Conservation (phyloP, 495 filamentous ascomycete species). For the Umbilicaria muhlenbergii region DNA sequence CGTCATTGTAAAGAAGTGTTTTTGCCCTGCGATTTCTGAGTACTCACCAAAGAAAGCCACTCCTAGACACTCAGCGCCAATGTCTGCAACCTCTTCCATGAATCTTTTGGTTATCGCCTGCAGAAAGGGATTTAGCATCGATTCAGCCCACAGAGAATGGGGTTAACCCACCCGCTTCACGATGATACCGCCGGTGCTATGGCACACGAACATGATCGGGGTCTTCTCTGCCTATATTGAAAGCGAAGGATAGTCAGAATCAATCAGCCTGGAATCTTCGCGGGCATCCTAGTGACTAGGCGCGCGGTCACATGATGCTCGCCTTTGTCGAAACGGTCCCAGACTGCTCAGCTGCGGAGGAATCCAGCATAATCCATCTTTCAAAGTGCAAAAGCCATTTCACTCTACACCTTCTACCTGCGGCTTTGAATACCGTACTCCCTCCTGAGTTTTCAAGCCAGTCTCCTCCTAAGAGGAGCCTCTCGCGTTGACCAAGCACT, state of each 20-base stretch:
- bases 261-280: conserved; percentile 20
- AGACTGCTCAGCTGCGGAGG: conserved; percentile 23
- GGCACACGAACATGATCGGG: conserved; percentile 48
- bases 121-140: conserved; percentile 37
- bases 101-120: conserved; percentile 19
- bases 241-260: not conserved
- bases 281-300: conserved; percentile 29
- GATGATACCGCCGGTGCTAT: conserved; percentile 46
- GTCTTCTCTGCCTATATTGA: conserved; percentile 17
- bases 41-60: conserved; percentile 42
- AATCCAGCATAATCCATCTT: conserved; percentile 1
- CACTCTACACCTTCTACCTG: not conserved
- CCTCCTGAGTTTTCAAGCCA: no score
- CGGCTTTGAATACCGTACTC: no score
- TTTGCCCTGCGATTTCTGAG: not conserved
- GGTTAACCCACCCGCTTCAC: not conserved
- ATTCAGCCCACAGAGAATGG: conserved; percentile 27
- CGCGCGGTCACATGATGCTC: conserved; percentile 33
- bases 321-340: conserved; percentile 32
- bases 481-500: no score
- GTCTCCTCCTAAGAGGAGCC: no score
- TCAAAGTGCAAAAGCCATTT: not conserved
- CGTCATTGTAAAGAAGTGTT: conserved; percentile 4
- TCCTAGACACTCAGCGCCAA: conserved; percentile 42
- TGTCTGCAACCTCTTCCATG: conserved; percentile 8